Evolutionary conservation across 768 basidiomycete genomes (phyloP).

Genomic region (Suillus placidus): DNA sequence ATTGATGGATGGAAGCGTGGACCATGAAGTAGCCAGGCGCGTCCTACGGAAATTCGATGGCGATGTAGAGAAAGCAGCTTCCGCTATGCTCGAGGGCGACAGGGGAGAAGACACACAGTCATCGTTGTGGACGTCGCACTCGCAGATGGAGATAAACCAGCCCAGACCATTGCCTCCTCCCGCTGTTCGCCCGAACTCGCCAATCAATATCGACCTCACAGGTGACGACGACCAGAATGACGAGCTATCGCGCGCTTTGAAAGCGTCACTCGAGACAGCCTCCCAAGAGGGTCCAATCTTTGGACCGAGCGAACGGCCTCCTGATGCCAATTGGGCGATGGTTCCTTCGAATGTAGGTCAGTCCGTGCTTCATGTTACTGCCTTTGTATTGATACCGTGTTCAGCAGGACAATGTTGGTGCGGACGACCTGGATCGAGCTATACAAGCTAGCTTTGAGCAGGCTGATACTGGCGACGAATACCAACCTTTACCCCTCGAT

Average conservation of each 20-base stretch:
- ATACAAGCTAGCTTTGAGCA: slow-evolving; percentile 69
- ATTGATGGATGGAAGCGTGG: slow-evolving; percentile 44
- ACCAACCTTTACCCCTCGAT: slow-evolving; percentile 54
- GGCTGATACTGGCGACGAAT: slow-evolving; percentile 49
- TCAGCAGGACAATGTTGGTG: slow-evolving; percentile 40
- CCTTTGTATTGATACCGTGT: slow-evolving; percentile 18
- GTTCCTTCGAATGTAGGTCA: slow-evolving; percentile 64
- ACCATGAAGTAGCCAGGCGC: slow-evolving; percentile 51
- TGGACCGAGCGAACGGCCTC: slow-evolving; percentile 60
- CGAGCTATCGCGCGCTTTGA: slow-evolving; percentile 52
- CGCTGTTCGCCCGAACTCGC: slow-evolving; percentile 28
- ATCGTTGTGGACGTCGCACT: slow-evolving; percentile 14
- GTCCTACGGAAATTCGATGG: slow-evolving; percentile 64
- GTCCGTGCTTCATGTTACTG: slow-evolving; percentile 1
- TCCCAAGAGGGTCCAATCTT: slow-evolving; percentile 43
- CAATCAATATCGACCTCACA: slow-evolving; percentile 59
- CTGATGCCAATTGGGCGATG: slow-evolving; percentile 70
- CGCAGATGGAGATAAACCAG: slow-evolving; percentile 19
- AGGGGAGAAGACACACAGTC: slow-evolving; percentile 37
- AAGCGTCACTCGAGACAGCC: slow-evolving; percentile 50
- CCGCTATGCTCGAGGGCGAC: slow-evolving; percentile 57
- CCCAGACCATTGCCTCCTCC: slow-evolving; percentile 13
- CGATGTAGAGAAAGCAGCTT: slow-evolving; percentile 56
- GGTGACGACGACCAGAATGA: slow-evolving; percentile 52
- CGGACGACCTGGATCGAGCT: slow-evolving; percentile 57